Conservation (phyloP, 2,329 filamentous ascomycete genomes). For the Aspergillus vadensis region DNA sequence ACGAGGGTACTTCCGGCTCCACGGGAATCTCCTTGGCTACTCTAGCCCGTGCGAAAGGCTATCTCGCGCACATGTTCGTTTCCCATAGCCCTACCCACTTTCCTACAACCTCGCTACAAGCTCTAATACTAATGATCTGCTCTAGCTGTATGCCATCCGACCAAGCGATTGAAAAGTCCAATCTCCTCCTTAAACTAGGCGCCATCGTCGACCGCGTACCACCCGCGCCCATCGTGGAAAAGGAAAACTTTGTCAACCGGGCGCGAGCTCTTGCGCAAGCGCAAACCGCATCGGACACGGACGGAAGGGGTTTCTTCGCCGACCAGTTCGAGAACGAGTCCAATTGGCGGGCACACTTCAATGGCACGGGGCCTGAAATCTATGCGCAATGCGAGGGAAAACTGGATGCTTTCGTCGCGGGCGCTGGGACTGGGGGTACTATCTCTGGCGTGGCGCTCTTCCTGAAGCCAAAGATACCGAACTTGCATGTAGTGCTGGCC, state of each 20-base stretch:
- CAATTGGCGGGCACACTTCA: constrained; percentile 84
- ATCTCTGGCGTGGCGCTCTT: constrained; percentile 83
- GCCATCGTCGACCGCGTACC: constrained; percentile 89
- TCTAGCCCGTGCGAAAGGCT: constrained; percentile 83
- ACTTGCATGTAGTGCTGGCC: constrained; percentile 74
- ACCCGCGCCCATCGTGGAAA: constrained; percentile 90
- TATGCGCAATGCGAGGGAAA: constrained; percentile 71
- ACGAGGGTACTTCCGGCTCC: constrained; percentile 94
- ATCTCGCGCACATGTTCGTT: constrained; percentile 79
- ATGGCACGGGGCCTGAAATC: constrained; percentile 87
- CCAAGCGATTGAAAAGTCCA: constrained; percentile 83
- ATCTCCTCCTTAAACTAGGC: constrained; percentile 84
- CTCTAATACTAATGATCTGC: constrained; percentile 18
- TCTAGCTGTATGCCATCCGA: constrained; percentile 86
- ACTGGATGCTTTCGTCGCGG: constrained; percentile 86
- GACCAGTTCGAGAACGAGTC: constrained; percentile 93
- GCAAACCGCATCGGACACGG: constrained; percentile 57
- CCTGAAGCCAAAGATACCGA: constrained; percentile 71
- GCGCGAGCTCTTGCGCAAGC: constrained; percentile 74
- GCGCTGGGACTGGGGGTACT: constrained; percentile 92
- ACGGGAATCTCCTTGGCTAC: constrained; percentile 94
- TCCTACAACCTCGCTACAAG: not conserved
- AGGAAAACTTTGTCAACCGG: constrained; percentile 90
- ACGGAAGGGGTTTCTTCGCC: constrained; percentile 83
- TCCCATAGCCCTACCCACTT: not conserved